phyloP scores from a whole-genome alignment of 73 alveolate genomes.

The Tetrahymena borealis region DNA sequence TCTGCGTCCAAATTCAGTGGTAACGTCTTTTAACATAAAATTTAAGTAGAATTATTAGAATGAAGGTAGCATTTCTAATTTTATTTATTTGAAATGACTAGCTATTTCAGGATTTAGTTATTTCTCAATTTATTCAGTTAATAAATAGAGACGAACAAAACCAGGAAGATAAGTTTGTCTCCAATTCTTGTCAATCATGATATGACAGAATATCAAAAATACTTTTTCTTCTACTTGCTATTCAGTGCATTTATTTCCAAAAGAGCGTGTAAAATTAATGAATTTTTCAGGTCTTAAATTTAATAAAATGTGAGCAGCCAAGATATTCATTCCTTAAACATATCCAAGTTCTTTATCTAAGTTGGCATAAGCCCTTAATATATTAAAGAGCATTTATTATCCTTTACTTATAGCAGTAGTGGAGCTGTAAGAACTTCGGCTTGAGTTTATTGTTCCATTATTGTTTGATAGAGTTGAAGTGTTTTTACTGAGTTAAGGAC shows the following conservation, averaged over 20 bases:
- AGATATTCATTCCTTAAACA: constrained; percentile 38
- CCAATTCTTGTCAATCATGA: constrained; percentile 18
- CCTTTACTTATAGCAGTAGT: neutral
- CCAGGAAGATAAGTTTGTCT: neutral
- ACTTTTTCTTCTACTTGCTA: constrained; percentile 9
- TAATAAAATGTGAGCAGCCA: constrained; percentile 10
- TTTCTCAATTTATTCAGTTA: neutral
- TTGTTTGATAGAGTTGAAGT: neutral
- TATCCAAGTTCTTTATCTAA: constrained; percentile 9
- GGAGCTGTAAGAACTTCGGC: neutral
- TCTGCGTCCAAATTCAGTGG: constrained; percentile 19
- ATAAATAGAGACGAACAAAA: neutral
- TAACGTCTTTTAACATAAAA: constrained; percentile 6
- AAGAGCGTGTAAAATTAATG: neutral
- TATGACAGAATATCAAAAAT: neutral
- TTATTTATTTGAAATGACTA: constrained; percentile 6
- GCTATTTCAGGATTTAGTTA: constrained; percentile 11
- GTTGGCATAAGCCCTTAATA: constrained; percentile 22
- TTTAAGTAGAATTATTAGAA: neutral
- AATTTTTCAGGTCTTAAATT: constrained; percentile 7
- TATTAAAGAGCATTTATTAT: neutral
- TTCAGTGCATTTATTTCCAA: constrained; percentile 4
- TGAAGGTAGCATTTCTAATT: neutral
- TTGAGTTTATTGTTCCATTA: neutral
- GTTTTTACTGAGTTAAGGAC: neutral